Conservation (phyloP, 2,329 filamentous ascomycete species). For the Hansfordia pulvinata region DNA sequence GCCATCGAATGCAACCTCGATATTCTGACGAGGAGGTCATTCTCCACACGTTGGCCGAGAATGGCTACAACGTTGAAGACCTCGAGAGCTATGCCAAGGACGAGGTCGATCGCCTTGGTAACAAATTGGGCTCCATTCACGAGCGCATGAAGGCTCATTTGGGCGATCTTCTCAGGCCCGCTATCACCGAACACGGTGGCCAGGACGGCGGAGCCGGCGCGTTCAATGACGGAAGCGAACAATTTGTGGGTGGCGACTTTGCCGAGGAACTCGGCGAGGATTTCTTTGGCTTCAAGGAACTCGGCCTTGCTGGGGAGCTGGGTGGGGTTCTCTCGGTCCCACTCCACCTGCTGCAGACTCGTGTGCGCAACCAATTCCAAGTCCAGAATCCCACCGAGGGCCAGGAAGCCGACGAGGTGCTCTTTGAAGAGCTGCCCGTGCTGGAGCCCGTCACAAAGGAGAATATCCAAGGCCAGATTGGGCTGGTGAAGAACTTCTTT, state of each 20-base stretch:
- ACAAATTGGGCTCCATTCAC: slow-evolving; percentile 71
- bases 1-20: slow-evolving; percentile 40
- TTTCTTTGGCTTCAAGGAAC: slow-evolving; percentile 95
- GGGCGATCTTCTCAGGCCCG: slow-evolving; percentile 84
- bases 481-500: slow-evolving; percentile 84
- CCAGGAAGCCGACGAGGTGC: slow-evolving; percentile 34
- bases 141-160: slow-evolving; percentile 91
- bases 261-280: slow-evolving; percentile 96
- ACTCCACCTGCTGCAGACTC: slow-evolving; percentile 82
- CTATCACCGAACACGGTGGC: slow-evolving; percentile 65
- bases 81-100: slow-evolving; percentile 84
- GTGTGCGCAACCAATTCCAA: slow-evolving; percentile 76
- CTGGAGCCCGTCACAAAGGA: slow-evolving; percentile 70
- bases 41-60: slow-evolving; percentile 73
- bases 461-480: slow-evolving; percentile 67
- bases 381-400: slow-evolving; percentile 54
- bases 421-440: slow-evolving; percentile 55
- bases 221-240: slow-evolving; percentile 93
- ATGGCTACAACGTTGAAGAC: slow-evolving; percentile 67
- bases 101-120: slow-evolving; percentile 74
- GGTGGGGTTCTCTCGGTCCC: slow-evolving; percentile 84
- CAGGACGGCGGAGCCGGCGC: slow-evolving; percentile 68
- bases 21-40: slow-evolving; percentile 78
- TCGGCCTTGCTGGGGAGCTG: slow-evolving; percentile 85
- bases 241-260: slow-evolving; percentile 93